Evolutionary conservation across 75 land plant genomes (phyloP).

Genomic region (Cupressus sempervirens): DNA sequence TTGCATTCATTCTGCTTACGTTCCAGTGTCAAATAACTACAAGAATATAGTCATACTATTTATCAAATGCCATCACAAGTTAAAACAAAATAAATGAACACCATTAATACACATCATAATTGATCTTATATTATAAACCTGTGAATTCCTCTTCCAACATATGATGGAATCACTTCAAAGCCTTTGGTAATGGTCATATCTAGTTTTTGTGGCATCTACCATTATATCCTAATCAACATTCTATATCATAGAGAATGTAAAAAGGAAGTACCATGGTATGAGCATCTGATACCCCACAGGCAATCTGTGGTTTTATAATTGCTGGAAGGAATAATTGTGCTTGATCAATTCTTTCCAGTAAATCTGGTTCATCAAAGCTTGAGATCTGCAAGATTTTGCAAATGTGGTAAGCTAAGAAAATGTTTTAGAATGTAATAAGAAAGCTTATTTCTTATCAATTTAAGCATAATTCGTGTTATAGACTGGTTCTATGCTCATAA

Average conservation of each 20-base stretch:
- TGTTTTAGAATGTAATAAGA: background rate
- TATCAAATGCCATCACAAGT: background rate
- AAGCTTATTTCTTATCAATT: background rate
- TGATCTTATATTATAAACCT: background rate
- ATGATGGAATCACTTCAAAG: background rate
- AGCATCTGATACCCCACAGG: constrained; percentile 92
- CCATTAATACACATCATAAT: background rate
- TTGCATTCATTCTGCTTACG: background rate
- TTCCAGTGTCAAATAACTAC: background rate
- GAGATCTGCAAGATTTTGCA: constrained; percentile 49
- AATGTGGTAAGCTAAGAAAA: background rate
- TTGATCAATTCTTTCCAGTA: constrained; percentile 37
- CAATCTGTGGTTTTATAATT: constrained; percentile 94
- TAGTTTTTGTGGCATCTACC: background rate
- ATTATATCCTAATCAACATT: background rate
- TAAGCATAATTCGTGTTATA: background rate
- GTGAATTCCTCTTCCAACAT: background rate
- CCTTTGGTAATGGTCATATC: background rate
- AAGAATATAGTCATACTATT: background rate
- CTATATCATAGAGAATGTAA: background rate
- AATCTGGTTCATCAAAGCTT: constrained; percentile 40
- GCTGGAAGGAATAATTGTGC: constrained; percentile 63
- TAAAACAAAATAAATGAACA: background rate
- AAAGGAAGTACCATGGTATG: constrained; percentile 72
- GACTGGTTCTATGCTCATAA: background rate